Conservation (phyloP, 176 grass and related monocot genomes). For the Cenchrus purpureus region DNA sequence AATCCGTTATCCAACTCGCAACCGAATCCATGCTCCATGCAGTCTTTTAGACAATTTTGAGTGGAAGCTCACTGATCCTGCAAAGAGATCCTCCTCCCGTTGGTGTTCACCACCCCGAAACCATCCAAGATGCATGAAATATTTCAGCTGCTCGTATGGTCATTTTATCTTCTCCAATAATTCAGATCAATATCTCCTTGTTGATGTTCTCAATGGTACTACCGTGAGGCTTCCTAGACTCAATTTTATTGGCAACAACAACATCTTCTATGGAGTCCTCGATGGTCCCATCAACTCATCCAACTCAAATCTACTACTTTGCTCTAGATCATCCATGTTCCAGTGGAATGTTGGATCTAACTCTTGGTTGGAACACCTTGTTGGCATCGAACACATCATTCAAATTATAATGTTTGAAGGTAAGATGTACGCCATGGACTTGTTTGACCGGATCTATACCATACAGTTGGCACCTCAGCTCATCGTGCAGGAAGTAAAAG, state of each 20-base stretch:
- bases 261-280: conserved; percentile 41
- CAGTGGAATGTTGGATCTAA: conserved; percentile 46
- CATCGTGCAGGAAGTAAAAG: conserved; percentile 23
- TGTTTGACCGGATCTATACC: conserved; percentile 12
- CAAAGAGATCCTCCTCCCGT: background rate
- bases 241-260: background rate
- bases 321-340: conserved; percentile 25
- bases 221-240: conserved; percentile 44
- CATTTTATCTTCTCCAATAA: conserved; percentile 44
- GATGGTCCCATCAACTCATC: conserved; percentile 46
- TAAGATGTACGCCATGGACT: conserved; percentile 43
- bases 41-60: background rate
- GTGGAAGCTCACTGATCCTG: conserved; percentile 26
- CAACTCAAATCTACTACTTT: conserved; percentile 45
- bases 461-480: conserved; percentile 36
- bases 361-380: conserved; percentile 31
- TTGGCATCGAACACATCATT: background rate
- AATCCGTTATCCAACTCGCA: background rate
- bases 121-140: background rate
- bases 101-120: background rate
- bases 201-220: conserved; percentile 46
- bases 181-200: conserved; percentile 18
- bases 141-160: conserved; percentile 54
- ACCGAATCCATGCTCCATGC: background rate
- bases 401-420: conserved; percentile 53